Percentiles rank a stretch among this genome's conserved stretches.
Conservation (phyloP, 202 grass and related monocot genomes). For the Alloteropsis angusta region DNA sequence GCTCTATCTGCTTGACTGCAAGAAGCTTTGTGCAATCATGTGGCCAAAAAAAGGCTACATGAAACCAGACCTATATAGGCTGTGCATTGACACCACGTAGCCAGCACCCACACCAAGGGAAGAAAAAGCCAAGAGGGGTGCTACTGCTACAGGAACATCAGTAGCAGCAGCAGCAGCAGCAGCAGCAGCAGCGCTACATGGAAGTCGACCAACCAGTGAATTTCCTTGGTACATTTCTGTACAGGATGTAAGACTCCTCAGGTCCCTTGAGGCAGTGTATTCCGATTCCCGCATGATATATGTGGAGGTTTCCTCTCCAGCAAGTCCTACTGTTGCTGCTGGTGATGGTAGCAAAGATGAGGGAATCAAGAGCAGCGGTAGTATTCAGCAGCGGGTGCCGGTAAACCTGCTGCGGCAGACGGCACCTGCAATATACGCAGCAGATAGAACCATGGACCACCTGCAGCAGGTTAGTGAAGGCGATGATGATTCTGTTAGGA, state of each 20-base stretch:
- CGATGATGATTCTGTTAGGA: background rate
- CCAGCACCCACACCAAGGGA: background rate
- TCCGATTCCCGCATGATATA: background rate
- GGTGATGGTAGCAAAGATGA: background rate
- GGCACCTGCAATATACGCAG: background rate
- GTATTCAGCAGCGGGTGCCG: too few species aligned
- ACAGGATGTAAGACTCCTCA: background rate
- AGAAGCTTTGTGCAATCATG: conserved; percentile 3
- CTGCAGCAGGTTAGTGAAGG: background rate
- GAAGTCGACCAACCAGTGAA: background rate
- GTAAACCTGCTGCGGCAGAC: background rate
- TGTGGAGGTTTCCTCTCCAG: background rate
- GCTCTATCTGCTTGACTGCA: background rate
- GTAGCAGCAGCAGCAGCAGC: background rate
- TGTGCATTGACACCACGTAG: background rate
- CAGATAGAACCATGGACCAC: background rate
- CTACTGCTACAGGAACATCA: background rate
- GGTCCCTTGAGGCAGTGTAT: background rate
- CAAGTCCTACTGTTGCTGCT: background rate
- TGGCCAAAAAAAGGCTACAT: background rate
- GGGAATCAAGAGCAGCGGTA: background rate
- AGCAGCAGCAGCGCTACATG: background rate
- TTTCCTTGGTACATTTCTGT: background rate
- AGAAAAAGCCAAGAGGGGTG: background rate
- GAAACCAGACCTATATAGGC: background rate